phyloP scores from a whole-genome alignment of 129 eudicot genomes.

The Calendula officinalis region DNA sequence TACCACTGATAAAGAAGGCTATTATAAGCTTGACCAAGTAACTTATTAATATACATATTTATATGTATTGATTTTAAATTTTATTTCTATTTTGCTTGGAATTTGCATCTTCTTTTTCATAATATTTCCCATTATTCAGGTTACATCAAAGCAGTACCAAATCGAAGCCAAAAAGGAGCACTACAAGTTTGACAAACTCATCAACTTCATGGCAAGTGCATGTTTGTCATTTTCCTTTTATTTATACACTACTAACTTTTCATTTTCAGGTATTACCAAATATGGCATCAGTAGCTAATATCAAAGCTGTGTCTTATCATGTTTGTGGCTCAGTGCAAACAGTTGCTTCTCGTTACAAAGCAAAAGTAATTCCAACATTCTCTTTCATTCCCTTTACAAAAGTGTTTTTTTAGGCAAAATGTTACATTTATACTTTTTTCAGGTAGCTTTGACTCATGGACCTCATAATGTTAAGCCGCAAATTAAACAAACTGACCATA shows the following conservation, averaged over 20 bases:
- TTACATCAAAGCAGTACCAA: conserved; percentile 77
- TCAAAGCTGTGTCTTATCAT: conserved; percentile 87
- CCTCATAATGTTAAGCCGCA: conserved; percentile 96
- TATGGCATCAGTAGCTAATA: conserved; percentile 86
- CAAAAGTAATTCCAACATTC: conserved; percentile 51
- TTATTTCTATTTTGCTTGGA: neutral
- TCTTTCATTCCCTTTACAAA: neutral
- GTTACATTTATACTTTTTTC: conserved; percentile 10
- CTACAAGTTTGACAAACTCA: conserved; percentile 75
- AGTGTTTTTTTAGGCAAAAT: neutral
- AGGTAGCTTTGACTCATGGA: conserved; percentile 99
- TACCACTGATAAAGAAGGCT: conserved; percentile 79
- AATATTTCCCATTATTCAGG: conserved; percentile 42
- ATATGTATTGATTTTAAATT: neutral
- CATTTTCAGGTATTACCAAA: conserved; percentile 78
- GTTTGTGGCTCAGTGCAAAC: conserved; percentile 80
- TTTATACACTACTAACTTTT: conserved; percentile 1
- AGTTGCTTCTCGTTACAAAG: conserved; percentile 61
- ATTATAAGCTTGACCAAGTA: conserved; percentile 99
- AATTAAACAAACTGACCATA: conserved; percentile 64
- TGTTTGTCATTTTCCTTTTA: neutral
- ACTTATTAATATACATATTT: conserved; percentile 1
- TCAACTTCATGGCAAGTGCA: conserved; percentile 68
- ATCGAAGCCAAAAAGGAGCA: conserved; percentile 89
- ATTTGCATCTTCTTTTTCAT: conserved; percentile 6